These are phyloP conservation scores for Hymenoscyphus linearis DNA, from an alignment of 2,329 filamentous ascomycete genomes.

Conservation along the genomic window DNA sequence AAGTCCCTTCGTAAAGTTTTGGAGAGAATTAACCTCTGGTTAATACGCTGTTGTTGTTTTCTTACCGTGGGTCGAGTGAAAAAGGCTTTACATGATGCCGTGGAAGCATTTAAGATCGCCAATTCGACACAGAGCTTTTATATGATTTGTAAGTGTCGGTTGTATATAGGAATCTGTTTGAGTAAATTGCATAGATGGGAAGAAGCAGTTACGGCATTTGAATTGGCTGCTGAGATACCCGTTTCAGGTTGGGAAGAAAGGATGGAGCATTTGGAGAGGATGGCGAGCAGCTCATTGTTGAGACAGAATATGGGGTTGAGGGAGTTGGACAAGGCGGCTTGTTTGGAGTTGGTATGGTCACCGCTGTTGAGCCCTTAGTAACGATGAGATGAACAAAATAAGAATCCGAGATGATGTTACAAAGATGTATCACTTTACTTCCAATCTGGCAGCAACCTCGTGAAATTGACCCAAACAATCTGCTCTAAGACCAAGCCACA, in stretches of 20 bases:
- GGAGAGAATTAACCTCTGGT: not conserved
- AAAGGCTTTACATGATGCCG: not conserved
- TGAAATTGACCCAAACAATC: too few relatives aligned
- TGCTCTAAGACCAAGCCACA: too few relatives aligned
- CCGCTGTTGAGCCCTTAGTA: not conserved
- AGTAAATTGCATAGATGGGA: not conserved
- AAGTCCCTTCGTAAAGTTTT: not conserved
- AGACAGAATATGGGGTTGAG: not conserved
- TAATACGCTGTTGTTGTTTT: not conserved
- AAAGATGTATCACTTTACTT: not conserved
- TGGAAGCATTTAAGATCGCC: not conserved
- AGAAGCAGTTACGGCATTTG: not conserved
- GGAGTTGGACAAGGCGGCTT: not conserved
- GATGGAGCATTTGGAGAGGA: not conserved
- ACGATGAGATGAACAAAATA: not conserved
- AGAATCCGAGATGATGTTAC: not conserved
- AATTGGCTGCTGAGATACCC: not conserved
- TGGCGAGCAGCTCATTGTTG: not conserved
- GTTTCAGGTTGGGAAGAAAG: not conserved
- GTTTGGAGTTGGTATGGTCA: not conserved
- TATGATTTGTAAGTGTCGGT: not conserved
- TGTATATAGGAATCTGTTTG: not conserved
- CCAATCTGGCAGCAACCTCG: too few relatives aligned
- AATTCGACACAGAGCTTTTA: not conserved
- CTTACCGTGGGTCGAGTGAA: not conserved